Evolutionary conservation across 208 protist species (phyloP).

Genomic region (Acanthamoeba sp.): DNA sequence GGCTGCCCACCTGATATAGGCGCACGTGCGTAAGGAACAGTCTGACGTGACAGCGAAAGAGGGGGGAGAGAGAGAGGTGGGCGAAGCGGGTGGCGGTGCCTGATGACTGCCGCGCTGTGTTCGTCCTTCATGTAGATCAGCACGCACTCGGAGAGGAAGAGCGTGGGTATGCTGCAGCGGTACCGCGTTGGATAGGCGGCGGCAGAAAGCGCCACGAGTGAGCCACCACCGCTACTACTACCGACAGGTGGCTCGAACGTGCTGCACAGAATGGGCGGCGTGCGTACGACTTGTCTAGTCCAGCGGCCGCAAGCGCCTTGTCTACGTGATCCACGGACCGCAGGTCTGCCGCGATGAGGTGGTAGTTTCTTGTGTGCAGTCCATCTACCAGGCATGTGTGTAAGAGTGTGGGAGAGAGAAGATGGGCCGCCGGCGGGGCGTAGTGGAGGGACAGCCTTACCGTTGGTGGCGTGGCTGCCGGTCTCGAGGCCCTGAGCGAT

Average conservation of each 20-base stretch:
- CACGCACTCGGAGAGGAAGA: conserved; percentile 77
- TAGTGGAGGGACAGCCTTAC: too few relatives aligned
- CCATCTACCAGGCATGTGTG: not conserved
- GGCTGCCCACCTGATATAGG: not conserved
- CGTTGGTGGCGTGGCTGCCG: not conserved
- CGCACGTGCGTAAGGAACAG: not conserved
- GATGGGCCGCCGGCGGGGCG: too few relatives aligned
- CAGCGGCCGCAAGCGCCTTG: not conserved
- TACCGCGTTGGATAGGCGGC: not conserved
- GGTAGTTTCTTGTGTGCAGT: conserved; percentile 39
- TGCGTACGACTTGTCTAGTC: not conserved
- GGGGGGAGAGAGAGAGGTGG: not conserved
- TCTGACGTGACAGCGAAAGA: not conserved
- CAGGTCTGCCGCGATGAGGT: conserved; percentile 54
- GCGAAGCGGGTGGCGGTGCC: not conserved
- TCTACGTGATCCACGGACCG: conserved; percentile 2
- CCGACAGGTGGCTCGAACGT: not conserved
- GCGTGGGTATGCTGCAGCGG: conserved; percentile 42
- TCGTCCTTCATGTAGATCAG: conserved; percentile 72
- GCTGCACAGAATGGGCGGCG: not conserved
- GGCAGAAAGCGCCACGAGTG: not conserved
- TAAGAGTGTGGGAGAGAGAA: not conserved
- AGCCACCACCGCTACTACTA: too few relatives aligned
- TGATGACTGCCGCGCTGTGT: conserved; percentile 23
- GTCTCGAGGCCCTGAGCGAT: not conserved